phyloP scores from a whole-genome alignment of 2,329 filamentous ascomycete species.

The Monilinia aucupariae region DNA sequence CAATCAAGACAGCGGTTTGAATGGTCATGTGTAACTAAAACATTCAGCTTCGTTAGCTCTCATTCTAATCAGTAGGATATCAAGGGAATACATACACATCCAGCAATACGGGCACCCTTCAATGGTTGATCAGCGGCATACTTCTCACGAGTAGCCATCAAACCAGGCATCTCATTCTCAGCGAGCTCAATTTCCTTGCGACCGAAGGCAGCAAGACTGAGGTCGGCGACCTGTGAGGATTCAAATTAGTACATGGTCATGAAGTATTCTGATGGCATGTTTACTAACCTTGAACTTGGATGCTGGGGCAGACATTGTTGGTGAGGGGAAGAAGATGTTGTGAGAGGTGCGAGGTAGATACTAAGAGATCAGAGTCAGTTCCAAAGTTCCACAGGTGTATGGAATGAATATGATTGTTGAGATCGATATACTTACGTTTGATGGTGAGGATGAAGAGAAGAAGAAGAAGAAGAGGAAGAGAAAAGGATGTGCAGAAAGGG shows the following conservation, averaged over 20 bases:
- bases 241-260: constrained; percentile 6
- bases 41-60: background rate
- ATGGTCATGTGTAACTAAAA: constrained; percentile 60
- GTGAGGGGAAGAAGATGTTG: constrained; percentile 22
- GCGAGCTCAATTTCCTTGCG: constrained; percentile 98
- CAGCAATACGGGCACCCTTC: constrained; percentile 89
- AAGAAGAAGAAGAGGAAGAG: background rate
- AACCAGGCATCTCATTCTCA: constrained; percentile 94
- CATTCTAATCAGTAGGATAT: constrained; percentile 57
- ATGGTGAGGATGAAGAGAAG: background rate
- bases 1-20: constrained; percentile 98
- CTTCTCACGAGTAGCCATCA: constrained; percentile 90
- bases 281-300: constrained; percentile 33
- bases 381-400: background rate
- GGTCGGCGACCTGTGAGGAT: constrained; percentile 75
- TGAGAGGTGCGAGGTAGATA: constrained; percentile 9
- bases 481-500: background rate
- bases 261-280: background rate
- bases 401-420: background rate
- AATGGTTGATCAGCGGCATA: constrained; percentile 92
- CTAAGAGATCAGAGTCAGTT: constrained; percentile 5
- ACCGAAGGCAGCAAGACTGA: constrained; percentile 95
- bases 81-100: constrained; percentile 57
- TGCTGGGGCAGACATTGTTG: constrained; percentile 35
- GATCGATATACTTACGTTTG: background rate